Evolutionary conservation across 2,329 filamentous ascomycete species (phyloP).

Genomic region (Trichoderma atroviride): DNA sequence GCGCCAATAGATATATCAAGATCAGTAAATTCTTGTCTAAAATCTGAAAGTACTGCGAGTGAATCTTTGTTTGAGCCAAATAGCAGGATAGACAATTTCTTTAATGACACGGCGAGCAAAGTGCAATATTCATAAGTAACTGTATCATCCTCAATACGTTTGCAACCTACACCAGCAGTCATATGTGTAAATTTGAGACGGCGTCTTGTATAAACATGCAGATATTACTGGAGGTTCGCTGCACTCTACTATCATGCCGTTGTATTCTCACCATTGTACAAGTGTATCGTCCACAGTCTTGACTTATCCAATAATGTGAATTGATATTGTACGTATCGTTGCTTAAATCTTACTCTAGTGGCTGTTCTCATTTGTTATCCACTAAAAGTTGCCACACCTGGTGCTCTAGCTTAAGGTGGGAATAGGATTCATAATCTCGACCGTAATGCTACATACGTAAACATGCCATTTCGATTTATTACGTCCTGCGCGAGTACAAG

Average conservation of each 20-base stretch:
- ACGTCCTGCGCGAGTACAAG: neutral
- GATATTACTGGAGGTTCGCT: too few relatives aligned
- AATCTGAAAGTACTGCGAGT: neutral
- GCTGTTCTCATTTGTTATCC: neutral
- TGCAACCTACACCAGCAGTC: too few relatives aligned
- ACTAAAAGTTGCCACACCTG: neutral
- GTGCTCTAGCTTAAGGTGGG: neutral
- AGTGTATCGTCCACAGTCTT: too few relatives aligned
- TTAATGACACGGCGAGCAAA: neutral
- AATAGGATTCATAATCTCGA: neutral
- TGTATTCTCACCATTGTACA: too few relatives aligned
- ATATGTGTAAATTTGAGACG: too few relatives aligned
- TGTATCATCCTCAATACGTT: neutral
- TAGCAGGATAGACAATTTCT: neutral
- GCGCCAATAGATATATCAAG: neutral
- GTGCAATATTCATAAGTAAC: too few relatives aligned
- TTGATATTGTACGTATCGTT: too few relatives aligned
- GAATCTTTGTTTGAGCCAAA: neutral
- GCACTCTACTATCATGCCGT: too few relatives aligned
- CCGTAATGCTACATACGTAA: neutral
- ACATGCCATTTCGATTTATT: neutral
- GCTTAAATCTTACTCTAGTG: too few relatives aligned
- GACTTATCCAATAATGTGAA: too few relatives aligned
- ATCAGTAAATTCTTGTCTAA: neutral
- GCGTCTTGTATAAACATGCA: too few relatives aligned